phyloP scores from a whole-genome alignment of 1,139 yeast genomes.

The Scheffersomyces parashehatae region DNA sequence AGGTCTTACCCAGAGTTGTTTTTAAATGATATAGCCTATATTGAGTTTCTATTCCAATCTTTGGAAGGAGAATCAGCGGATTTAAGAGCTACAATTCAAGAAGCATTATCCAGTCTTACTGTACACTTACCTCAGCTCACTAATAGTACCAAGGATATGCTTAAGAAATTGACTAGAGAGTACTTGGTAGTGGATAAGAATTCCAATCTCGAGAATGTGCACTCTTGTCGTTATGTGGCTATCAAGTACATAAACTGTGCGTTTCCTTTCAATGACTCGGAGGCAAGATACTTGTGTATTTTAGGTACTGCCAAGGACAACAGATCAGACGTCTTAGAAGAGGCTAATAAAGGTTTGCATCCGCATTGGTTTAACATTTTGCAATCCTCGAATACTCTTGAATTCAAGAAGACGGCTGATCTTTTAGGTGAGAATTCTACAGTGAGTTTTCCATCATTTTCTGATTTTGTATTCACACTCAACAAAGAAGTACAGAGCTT shows the following conservation, averaged over 20 bases:
- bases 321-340: constrained; percentile 75
- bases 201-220: constrained; percentile 21
- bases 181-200: constrained; percentile 30
- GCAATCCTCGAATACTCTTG: constrained; percentile 36
- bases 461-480: constrained; percentile 30
- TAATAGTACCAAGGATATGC: constrained; percentile 32
- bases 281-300: constrained; percentile 68
- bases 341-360: constrained; percentile 77
- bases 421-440: constrained; percentile 32
- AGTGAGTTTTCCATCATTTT: constrained; percentile 48
- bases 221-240: constrained; percentile 58
- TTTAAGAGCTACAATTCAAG: constrained; percentile 69
- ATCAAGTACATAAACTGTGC: constrained; percentile 66
- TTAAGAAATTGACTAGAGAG: constrained; percentile 46
- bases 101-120: constrained; percentile 63
- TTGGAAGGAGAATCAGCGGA: constrained; percentile 65
- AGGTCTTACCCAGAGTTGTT: constrained; percentile 50
- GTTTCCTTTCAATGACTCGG: constrained; percentile 67
- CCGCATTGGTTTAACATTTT: constrained; percentile 66
- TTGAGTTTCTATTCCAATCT: constrained; percentile 74
- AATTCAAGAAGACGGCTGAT: constrained; percentile 46
- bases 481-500: constrained; percentile 22
- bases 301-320: constrained; percentile 61
- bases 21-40: constrained; percentile 45
- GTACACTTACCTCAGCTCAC: constrained; percentile 48